Percentiles rank a stretch among this genome's conserved stretches.
These are phyloP conservation scores for Globisporangium megalacanthum DNA, from an alignment of 352 stramenopile species.

Conservation along the genomic window DNA sequence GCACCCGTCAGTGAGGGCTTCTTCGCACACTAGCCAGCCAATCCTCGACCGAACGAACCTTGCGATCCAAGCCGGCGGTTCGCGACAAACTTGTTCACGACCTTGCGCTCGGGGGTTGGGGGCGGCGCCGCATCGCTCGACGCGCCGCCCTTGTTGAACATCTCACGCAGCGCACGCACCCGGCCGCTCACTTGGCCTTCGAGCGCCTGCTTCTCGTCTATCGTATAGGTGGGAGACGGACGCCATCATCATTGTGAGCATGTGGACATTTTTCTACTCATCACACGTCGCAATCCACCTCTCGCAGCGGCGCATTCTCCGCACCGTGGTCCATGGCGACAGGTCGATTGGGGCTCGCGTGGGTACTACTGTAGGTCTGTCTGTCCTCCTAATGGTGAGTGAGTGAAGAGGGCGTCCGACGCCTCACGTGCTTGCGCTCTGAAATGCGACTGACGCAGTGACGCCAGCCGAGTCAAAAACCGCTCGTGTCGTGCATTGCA, in stretches of 20 bases:
- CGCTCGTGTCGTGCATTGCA: not conserved
- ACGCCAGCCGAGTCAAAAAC: not conserved
- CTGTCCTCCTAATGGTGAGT: too few species aligned
- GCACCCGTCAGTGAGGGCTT: too few species aligned
- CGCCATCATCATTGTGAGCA: too few species aligned
- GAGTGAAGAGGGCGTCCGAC: too few species aligned
- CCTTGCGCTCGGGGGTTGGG: slow-evolving; percentile 9
- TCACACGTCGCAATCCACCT: too few species aligned
- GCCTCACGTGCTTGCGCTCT: not conserved
- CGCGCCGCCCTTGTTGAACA: slow-evolving; percentile 53
- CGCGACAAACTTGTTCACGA: slow-evolving; percentile 11
- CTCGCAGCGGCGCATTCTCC: not conserved
- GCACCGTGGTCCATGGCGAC: not conserved
- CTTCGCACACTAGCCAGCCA: not conserved
- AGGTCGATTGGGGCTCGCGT: not conserved
- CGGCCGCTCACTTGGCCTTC: slow-evolving; percentile 36
- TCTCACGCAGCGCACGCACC: slow-evolving; percentile 53
- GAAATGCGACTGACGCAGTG: not conserved
- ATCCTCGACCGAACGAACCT: slow-evolving; percentile 5
- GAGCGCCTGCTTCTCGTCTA: slow-evolving; percentile 48
- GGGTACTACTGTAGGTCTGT: too few species aligned
- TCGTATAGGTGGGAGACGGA: not conserved
- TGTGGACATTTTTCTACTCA: too few species aligned
- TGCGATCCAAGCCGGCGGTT: slow-evolving; percentile 18
- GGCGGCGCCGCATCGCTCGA: slow-evolving; percentile 8